Percentiles rank a stretch among this genome's conserved stretches.
Evolutionary conservation across 2,329 filamentous ascomycete genomes (phyloP).

Genomic region (Diaporthe aspalathi): DNA sequence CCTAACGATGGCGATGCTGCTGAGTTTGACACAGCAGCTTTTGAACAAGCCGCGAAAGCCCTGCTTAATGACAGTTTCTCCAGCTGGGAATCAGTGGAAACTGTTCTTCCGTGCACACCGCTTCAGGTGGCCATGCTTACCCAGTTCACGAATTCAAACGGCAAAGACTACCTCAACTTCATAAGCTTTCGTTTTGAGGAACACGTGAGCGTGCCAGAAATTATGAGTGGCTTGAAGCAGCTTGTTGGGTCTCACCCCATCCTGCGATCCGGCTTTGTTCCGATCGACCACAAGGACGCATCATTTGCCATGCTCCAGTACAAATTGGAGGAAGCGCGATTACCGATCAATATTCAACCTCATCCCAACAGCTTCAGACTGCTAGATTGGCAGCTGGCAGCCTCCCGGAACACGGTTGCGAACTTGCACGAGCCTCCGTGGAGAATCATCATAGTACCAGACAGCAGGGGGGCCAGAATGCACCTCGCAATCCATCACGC

Average conservation of each 20-base stretch:
- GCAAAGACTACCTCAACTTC: slow-evolving; percentile 80
- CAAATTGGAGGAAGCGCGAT: slow-evolving; percentile 33
- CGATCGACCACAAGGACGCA: slow-evolving; percentile 67
- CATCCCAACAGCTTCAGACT: slow-evolving; percentile 45
- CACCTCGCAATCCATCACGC: slow-evolving; percentile 77
- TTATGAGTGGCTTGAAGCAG: slow-evolving; percentile 70
- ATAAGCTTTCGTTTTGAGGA: slow-evolving; percentile 64
- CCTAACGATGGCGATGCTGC: background rate
- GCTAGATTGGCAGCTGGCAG: slow-evolving; percentile 52
- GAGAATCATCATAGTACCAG: slow-evolving; percentile 64
- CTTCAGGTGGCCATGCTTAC: slow-evolving; percentile 84
- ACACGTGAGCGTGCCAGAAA: slow-evolving; percentile 49
- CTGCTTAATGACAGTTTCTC: slow-evolving; percentile 45
- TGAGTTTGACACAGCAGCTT: slow-evolving; percentile 55
- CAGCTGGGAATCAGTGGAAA: slow-evolving; percentile 57
- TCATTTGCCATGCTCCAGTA: slow-evolving; percentile 83
- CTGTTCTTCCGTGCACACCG: slow-evolving; percentile 80
- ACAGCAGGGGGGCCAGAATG: slow-evolving; percentile 46
- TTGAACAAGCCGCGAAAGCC: slow-evolving; percentile 48
- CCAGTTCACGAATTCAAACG: slow-evolving; percentile 75
- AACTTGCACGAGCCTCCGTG: slow-evolving; percentile 70
- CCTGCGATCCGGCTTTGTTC: slow-evolving; percentile 78
- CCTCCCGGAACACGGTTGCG: slow-evolving; percentile 50
- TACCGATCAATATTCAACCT: slow-evolving; percentile 42
- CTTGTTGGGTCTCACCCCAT: slow-evolving; percentile 72